Conservation (phyloP, 768 basidiomycete species). For the Macrolepiota dolichaula region DNA sequence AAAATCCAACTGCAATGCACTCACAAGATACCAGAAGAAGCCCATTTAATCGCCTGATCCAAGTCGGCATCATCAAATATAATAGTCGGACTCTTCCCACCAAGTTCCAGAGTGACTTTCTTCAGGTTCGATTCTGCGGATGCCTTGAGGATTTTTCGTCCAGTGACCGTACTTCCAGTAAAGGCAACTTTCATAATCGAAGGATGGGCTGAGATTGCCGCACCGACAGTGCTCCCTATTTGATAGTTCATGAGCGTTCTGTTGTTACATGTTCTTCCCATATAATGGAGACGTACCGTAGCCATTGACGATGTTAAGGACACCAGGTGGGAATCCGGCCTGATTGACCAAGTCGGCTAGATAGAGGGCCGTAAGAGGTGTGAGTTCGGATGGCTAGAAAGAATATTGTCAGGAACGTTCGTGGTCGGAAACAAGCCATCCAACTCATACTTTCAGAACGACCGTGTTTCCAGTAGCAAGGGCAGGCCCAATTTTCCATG, state of each 20-base stretch:
- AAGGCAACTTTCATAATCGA: conserved; percentile 72
- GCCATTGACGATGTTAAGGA: conserved; percentile 69
- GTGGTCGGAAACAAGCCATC: neutral
- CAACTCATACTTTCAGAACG: conserved; percentile 50
- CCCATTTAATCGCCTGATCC: conserved; percentile 21
- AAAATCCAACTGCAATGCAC: neutral
- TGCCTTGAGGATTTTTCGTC: conserved; percentile 72
- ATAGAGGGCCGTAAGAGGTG: conserved; percentile 62
- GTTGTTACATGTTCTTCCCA: conserved; percentile 18
- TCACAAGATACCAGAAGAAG: conserved; percentile 63
- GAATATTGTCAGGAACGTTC: neutral
- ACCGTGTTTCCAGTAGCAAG: conserved; percentile 74
- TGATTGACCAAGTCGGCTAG: conserved; percentile 51
- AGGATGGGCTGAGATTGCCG: conserved; percentile 63
- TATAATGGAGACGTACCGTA: conserved; percentile 35
- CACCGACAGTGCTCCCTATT: conserved; percentile 49
- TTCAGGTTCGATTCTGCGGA: conserved; percentile 77
- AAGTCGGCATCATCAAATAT: neutral
- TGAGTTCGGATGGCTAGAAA: conserved; percentile 61
- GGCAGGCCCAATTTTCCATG: conserved; percentile 73
- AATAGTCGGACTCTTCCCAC: conserved; percentile 66
- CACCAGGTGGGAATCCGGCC: conserved; percentile 76
- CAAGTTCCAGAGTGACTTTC: conserved; percentile 72
- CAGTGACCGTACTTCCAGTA: conserved; percentile 74
- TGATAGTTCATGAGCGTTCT: neutral